Base-by-base conservation (phyloP, 2,329 filamentous ascomycete species). In the Fusarium camptoceras region DNA sequence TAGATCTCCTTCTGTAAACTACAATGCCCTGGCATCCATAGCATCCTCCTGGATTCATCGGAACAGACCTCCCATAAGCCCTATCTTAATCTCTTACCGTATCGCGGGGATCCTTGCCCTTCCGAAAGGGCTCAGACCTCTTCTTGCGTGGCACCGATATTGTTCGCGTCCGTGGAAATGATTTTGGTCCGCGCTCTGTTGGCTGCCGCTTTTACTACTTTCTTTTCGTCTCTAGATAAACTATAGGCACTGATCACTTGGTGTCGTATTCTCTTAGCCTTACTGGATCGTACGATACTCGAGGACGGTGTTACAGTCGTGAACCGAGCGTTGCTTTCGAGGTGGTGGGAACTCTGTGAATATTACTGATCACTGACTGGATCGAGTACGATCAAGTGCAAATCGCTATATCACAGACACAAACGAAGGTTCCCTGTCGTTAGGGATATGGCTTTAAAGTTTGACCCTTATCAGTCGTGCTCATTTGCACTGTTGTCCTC, bases 241-340 rank as follows among this genome's bases (percentile, higher is more conserved):
- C 34, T 44, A 10, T 24, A 25, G 28, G 63, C 63, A 66, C 24
- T 66, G 63, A 34, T 66, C 63, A 61, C 55, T 55, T 27, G 11
- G 34, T 61, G 61, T 43, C 55, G 54, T 31, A 41, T 20, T 51
- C 22, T 43, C 14, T 25, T 51, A 51, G 34, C 49, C 34, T 15
- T 51, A 51, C 18, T 24, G 41, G 49, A 51, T 51, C 49, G 49
- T 51, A 51, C 49, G 49, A 51, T 51, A 51, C 14, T 51, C 49
- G 49, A 51, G 49, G 25, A 27, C 18, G 6, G 8, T 51, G n/a
- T 51, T 51, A 41, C 34, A 42, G 41, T 20, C 24, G n/a, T 51
- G 20, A 41, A 20, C 24, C 18, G n/a, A n/a, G 34, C 31, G 24
- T 42, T 28, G 18, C 39, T 34, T 41, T 42, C 24, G 34, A 51